A percentile compares a stretch with the other conserved stretches of the same genome.
Evolutionary conservation across 2,329 filamentous ascomycete species (phyloP).

Genomic region (Paramyrothecium roridum): DNA sequence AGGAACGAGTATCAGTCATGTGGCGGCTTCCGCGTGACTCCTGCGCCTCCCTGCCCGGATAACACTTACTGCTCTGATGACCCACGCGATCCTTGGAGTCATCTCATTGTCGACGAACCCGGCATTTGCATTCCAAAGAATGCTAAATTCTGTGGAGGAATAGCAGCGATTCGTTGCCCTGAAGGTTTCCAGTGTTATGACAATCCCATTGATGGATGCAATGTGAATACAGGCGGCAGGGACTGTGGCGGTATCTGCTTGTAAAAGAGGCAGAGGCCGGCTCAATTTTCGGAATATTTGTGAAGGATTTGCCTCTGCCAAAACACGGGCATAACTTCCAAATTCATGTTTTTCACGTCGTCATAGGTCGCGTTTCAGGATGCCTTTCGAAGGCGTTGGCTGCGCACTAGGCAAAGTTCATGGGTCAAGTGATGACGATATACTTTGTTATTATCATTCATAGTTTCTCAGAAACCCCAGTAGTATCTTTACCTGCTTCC

Average conservation of each 20-base stretch:
- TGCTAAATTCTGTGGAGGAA: neutral
- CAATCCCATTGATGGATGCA: neutral
- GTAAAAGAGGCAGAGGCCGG: too few species aligned
- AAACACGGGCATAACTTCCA: too few species aligned
- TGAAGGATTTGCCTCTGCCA: too few species aligned
- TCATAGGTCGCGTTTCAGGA: too few species aligned
- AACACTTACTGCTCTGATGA: neutral
- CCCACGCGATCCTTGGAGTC: neutral
- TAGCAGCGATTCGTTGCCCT: neutral
- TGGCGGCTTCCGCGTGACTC: neutral
- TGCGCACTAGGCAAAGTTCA: too few species aligned
- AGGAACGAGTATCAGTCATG: neutral
- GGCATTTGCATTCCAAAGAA: neutral
- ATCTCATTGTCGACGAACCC: neutral
- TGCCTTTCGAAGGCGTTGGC: too few species aligned
- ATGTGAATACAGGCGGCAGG: neutral
- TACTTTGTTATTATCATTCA: too few species aligned
- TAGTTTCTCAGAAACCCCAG: too few species aligned
- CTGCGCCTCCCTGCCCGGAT: neutral
- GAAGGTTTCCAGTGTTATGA: neutral
- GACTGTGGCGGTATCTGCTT: neutral
- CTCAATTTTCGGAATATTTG: too few species aligned
- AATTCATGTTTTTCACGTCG: too few species aligned
- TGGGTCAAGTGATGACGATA: too few species aligned
- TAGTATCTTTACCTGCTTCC: too few species aligned